Evolutionary conservation across 306 rosid species (phyloP).

Genomic region (Trichosanthes cucumerina): DNA sequence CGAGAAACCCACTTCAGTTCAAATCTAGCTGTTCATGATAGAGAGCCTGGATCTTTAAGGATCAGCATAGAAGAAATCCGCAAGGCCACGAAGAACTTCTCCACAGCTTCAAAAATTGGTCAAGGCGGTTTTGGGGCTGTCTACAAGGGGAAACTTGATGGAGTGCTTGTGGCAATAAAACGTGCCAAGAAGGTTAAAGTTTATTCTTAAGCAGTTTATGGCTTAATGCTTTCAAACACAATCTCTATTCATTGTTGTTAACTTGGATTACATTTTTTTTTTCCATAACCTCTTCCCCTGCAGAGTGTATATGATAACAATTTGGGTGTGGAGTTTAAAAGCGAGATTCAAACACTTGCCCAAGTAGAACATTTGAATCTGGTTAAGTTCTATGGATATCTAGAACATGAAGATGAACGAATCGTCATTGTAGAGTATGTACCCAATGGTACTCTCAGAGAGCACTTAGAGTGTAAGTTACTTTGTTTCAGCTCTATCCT

Average conservation of each 20-base stretch:
- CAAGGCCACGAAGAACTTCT: constrained; percentile 69
- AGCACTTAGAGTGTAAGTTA: constrained; percentile 88
- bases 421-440: constrained; percentile 79
- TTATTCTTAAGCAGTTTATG: background rate
- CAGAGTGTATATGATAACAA: constrained; percentile 71
- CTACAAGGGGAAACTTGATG: constrained; percentile 72
- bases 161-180: constrained; percentile 67
- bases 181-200: constrained; percentile 84
- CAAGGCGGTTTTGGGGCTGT: constrained; percentile 97
- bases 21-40: constrained; percentile 26
- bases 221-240: constrained; percentile 1
- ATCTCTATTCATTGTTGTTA: background rate
- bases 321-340: constrained; percentile 70
- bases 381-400: constrained; percentile 70
- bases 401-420: constrained; percentile 69
- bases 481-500: background rate
- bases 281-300: constrained; percentile 3
- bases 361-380: constrained; percentile 79
- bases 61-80: constrained; percentile 62
- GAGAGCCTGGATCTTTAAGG: constrained; percentile 44
- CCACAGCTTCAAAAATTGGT: constrained; percentile 72
- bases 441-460: constrained; percentile 86
- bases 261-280: background rate
- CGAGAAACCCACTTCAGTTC: constrained; percentile 24
- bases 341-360: constrained; percentile 77